phyloP scores from a whole-genome alignment of 139 green algal species.

The Spirogloea muscicola region DNA sequence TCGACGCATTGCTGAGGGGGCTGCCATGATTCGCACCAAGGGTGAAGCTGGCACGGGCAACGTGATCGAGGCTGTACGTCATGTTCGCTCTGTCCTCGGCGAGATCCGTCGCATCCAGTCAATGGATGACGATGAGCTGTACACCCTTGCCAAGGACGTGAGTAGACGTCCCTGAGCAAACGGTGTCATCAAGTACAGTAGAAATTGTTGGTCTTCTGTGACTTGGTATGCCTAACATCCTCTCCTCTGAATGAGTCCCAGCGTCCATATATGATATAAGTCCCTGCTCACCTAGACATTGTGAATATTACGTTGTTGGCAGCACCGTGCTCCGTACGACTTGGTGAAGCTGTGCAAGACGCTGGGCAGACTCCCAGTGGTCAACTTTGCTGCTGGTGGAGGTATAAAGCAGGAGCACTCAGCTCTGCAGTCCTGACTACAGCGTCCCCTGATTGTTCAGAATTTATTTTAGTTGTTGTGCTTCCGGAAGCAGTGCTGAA shows the following conservation, averaged over 20 bases:
- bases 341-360: constrained; percentile 86
- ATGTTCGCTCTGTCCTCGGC: constrained; percentile 89
- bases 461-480: too few relatives aligned
- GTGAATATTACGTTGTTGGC: background rate
- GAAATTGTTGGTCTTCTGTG: background rate
- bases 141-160: constrained; percentile 92
- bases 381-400: constrained; percentile 99
- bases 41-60: constrained; percentile 96
- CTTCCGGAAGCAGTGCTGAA: too few relatives aligned
- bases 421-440: too few relatives aligned
- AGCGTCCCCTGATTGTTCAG: too few relatives aligned
- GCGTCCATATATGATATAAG: too few relatives aligned
- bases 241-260: too few relatives aligned
- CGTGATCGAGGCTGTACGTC: constrained; percentile 96
- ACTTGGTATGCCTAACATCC: too few relatives aligned
- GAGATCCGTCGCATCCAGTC: constrained; percentile 89
- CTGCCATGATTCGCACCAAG: constrained; percentile 90
- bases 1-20: constrained; percentile 90
- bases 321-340: constrained; percentile 79
- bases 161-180: background rate
- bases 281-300: too few relatives aligned
- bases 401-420: too few relatives aligned
- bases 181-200: background rate
- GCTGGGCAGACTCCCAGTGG: constrained; percentile 88
- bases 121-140: constrained; percentile 99